phyloP scores from a whole-genome alignment of 805 yeast genomes.

The Candida piceae region DNA sequence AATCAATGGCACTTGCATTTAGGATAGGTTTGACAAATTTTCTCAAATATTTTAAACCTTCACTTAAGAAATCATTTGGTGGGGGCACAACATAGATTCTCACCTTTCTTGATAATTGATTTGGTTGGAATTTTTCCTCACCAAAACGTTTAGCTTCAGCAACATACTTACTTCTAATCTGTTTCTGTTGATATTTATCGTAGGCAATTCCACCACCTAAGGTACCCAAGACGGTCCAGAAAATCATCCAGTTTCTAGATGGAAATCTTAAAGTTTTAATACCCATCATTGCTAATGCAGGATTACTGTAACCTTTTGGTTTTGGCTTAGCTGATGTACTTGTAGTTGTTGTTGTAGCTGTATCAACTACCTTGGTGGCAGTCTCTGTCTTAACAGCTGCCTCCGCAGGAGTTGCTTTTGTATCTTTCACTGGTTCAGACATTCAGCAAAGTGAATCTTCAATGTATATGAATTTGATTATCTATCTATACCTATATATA shows the following conservation, averaged over 20 bases:
- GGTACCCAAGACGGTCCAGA: constrained; percentile 65
- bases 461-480: no score
- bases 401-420: no score
- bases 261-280: constrained; percentile 74
- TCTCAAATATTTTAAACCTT: constrained; percentile 66
- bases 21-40: constrained; percentile 81
- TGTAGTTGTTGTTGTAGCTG: not conserved
- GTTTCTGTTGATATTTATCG: constrained; percentile 70
- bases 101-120: constrained; percentile 64
- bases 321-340: constrained; percentile 4
- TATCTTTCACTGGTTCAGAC: no score
- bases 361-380: not conserved
- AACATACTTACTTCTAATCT: constrained; percentile 62
- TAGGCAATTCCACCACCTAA: constrained; percentile 73
- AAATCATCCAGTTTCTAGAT: constrained; percentile 88
- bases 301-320: constrained; percentile 50
- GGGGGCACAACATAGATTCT: constrained; percentile 93
- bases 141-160: constrained; percentile 52
- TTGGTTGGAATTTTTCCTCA: constrained; percentile 36
- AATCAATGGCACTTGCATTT: constrained; percentile 81
- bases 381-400: no score
- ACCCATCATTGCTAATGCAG: constrained; percentile 84
- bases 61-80: constrained; percentile 83
- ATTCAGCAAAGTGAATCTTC: no score
- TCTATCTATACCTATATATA: no score